Evolutionary conservation across 108 stramenopile genomes (phyloP).

Genomic region (Fragilariopsis cylindrus): DNA sequence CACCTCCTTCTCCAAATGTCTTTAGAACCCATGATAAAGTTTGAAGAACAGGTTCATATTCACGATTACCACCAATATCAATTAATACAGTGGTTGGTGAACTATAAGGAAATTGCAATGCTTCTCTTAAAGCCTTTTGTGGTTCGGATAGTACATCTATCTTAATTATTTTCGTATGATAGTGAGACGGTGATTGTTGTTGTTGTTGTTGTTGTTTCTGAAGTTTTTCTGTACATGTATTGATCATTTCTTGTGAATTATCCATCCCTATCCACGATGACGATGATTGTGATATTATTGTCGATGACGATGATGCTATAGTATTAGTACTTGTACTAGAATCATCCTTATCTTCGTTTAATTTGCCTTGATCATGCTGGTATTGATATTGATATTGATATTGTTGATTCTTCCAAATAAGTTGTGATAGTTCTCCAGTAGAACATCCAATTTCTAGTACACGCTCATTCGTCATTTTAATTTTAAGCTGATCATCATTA

Average conservation of each 20-base stretch:
- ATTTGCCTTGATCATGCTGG: too few relatives aligned
- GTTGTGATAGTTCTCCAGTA: conserved; percentile 56
- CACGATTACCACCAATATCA: conserved; percentile 88
- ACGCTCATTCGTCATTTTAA: conserved; percentile 24
- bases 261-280: conserved; percentile 75
- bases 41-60: conserved; percentile 50
- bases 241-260: conserved; percentile 67
- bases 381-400: not conserved
- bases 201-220: not conserved
- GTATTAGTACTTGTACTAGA: too few relatives aligned
- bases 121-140: conserved; percentile 43
- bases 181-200: not conserved
- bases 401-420: conserved; percentile 35
- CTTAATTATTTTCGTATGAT: not conserved
- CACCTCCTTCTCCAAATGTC: conserved; percentile 21
- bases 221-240: conserved; percentile 28
- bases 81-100: conserved; percentile 60
- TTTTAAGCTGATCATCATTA: too few relatives aligned
- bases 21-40: conserved; percentile 72
- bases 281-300: not conserved
- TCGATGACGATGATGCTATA: not conserved
- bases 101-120: conserved; percentile 9
- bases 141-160: conserved; percentile 75
- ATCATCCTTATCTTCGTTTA: too few relatives aligned
- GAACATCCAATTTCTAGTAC: conserved; percentile 88